Evolutionary conservation across 1,139 yeast species (phyloP).

Genomic region (Scheffersomyces lignicola): DNA sequence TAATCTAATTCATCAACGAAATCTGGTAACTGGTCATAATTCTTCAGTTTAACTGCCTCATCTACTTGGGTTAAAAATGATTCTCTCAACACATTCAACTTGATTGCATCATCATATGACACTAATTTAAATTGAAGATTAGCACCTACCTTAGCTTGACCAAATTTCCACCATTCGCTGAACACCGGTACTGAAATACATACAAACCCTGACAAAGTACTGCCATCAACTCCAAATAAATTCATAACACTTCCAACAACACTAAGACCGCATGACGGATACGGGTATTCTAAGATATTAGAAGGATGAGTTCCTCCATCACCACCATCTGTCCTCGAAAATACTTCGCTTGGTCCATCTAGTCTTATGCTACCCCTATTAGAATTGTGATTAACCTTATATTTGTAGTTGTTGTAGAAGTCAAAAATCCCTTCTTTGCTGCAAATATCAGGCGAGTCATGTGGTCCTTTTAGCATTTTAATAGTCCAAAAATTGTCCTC

Average conservation of each 20-base stretch:
- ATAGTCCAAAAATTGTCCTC: slow-evolving; percentile 71
- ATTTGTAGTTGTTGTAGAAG: slow-evolving; percentile 63
- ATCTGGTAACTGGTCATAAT: slow-evolving; percentile 52
- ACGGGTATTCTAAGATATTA: slow-evolving; percentile 95
- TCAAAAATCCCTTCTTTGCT: slow-evolving; percentile 69
- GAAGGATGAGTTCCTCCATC: slow-evolving; percentile 98
- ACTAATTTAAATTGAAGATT: slow-evolving; percentile 77
- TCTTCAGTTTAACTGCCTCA: slow-evolving; percentile 23
- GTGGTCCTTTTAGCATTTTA: slow-evolving; percentile 96
- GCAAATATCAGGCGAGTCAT: slow-evolving; percentile 95
- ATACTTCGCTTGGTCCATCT: slow-evolving; percentile 91
- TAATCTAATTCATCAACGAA: slow-evolving; percentile 45
- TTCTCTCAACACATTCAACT: slow-evolving; percentile 41
- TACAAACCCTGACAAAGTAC: slow-evolving; percentile 95
- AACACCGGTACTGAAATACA: slow-evolving; percentile 94
- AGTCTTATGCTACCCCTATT: slow-evolving; percentile 94
- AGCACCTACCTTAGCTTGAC: slow-evolving; percentile 96
- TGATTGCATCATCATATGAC: slow-evolving; percentile 64
- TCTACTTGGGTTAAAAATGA: background rate
- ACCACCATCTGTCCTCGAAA: slow-evolving; percentile 97
- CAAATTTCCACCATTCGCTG: slow-evolving; percentile 98
- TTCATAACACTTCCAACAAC: slow-evolving; percentile 99
- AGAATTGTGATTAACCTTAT: slow-evolving; percentile 97
- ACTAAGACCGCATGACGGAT: slow-evolving; percentile 93
- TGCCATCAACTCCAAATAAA: slow-evolving; percentile 94